phyloP scores from a whole-genome alignment of 176 grass and related monocot species.

The Zoysia pacifica region DNA sequence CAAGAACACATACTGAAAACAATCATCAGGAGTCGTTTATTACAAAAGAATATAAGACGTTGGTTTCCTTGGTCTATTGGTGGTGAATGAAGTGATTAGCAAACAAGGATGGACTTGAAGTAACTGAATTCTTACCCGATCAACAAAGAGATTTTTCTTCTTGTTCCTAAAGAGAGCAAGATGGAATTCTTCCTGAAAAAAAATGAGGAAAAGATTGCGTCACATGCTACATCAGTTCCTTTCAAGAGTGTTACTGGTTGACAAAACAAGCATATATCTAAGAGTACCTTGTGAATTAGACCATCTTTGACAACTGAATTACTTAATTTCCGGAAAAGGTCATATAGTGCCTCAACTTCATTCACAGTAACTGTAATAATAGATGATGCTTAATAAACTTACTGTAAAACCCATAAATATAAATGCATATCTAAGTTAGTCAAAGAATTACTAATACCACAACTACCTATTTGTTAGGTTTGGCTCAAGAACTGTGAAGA shows the following conservation, averaged over 20 bases:
- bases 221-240: background rate
- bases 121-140: slow-evolving; percentile 51
- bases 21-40: background rate
- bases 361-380: slow-evolving; percentile 61
- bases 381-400: slow-evolving; percentile 7
- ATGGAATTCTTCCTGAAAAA: slow-evolving; percentile 63
- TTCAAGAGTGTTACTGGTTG: background rate
- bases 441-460: background rate
- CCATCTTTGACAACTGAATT: slow-evolving; percentile 49
- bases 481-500: background rate
- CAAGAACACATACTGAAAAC: background rate
- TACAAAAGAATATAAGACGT: background rate
- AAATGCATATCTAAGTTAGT: background rate
- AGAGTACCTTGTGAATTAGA: slow-evolving; percentile 44
- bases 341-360: slow-evolving; percentile 61
- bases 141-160: slow-evolving; percentile 66
- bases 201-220: background rate
- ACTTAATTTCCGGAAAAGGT: slow-evolving; percentile 67
- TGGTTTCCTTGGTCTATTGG: background rate
- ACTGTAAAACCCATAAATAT: background rate
- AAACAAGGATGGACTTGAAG: background rate
- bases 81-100: background rate
- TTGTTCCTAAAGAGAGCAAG: slow-evolving; percentile 61
- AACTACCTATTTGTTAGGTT: background rate
- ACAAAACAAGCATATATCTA: background rate